phyloP scores from a whole-genome alignment of 768 basidiomycete species.

The Galerina marginata region DNA sequence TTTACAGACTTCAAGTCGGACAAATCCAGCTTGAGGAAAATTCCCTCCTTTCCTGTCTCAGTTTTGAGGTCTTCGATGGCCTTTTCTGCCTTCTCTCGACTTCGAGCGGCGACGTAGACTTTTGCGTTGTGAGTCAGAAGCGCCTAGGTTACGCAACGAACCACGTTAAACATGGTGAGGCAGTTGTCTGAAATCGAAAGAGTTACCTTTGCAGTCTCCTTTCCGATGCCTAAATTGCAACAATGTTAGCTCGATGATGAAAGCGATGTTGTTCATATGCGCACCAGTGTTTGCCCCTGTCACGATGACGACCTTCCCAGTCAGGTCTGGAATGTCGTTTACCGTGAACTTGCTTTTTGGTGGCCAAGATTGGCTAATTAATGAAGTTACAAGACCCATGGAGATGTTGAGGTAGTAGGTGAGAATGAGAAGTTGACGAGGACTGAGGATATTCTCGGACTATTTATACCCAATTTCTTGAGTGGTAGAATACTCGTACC shows the following conservation, averaged over 20 bases:
- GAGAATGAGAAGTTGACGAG: too few relatives aligned
- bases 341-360: slow-evolving; percentile 34
- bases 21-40: slow-evolving; percentile 42
- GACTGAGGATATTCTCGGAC: too few relatives aligned
- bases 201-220: slow-evolving; percentile 46
- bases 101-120: slow-evolving; percentile 57
- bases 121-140: slow-evolving; percentile 50
- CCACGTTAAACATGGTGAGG: not conserved
- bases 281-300: slow-evolving; percentile 51
- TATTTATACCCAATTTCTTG: too few relatives aligned
- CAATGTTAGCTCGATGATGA: not conserved
- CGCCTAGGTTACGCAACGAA: slow-evolving; percentile 27
- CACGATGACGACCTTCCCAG: slow-evolving; percentile 49
- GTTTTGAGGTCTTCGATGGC: slow-evolving; percentile 39
- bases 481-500: too few relatives aligned
- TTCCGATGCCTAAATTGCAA: slow-evolving; percentile 45
- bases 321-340: slow-evolving; percentile 48
- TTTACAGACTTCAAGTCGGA: slow-evolving; percentile 47
- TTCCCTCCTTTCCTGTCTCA: slow-evolving; percentile 20
- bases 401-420: too few relatives aligned
- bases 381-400: slow-evolving; percentile 15
- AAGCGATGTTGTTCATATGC: not conserved
- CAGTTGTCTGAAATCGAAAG: not conserved
- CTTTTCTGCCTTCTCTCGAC: slow-evolving; percentile 38
- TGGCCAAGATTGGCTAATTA: slow-evolving; percentile 20